Conservation (phyloP, 2,329 filamentous ascomycete species). For the Botrytis porri region DNA sequence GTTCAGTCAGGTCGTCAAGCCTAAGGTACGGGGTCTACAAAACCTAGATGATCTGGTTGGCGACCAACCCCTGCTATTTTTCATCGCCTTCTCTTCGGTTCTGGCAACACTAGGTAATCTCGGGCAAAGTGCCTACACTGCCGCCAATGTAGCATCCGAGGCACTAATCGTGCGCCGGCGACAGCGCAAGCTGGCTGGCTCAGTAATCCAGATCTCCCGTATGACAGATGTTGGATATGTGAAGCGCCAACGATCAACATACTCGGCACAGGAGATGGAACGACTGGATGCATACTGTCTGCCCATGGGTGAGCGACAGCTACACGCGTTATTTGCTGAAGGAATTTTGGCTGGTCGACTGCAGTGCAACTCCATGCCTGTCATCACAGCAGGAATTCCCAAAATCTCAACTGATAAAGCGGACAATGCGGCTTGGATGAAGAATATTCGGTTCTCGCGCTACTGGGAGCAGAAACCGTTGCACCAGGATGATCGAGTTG, state of each 20-base stretch:
- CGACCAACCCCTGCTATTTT: slow-evolving; percentile 41
- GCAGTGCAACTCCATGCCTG: background rate
- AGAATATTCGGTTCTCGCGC: background rate
- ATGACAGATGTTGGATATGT: slow-evolving; percentile 46
- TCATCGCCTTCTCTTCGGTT: slow-evolving; percentile 42
- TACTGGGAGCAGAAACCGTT: background rate
- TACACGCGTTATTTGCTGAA: background rate
- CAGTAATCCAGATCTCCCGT: slow-evolving; percentile 46
- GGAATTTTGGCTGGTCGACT: background rate
- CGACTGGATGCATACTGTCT: slow-evolving; percentile 42
- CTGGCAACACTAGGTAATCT: slow-evolving; percentile 38
- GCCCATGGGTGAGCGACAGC: background rate
- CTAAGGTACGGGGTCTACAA: slow-evolving; percentile 40
- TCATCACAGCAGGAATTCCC: background rate
- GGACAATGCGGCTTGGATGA: background rate
- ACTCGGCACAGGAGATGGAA: slow-evolving; percentile 7
- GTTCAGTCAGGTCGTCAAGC: slow-evolving; percentile 21
- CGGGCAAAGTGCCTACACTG: slow-evolving; percentile 40
- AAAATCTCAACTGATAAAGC: background rate
- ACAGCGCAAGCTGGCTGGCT: slow-evolving; percentile 43
- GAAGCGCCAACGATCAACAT: slow-evolving; percentile 20
- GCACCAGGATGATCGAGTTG: background rate
- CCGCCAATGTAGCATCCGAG: slow-evolving; percentile 47
- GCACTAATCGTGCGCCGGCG: slow-evolving; percentile 42
- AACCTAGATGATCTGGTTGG: slow-evolving; percentile 39